Base-by-base conservation (phyloP, 805 yeast species). In the Teunomyces pallodes region DNA sequence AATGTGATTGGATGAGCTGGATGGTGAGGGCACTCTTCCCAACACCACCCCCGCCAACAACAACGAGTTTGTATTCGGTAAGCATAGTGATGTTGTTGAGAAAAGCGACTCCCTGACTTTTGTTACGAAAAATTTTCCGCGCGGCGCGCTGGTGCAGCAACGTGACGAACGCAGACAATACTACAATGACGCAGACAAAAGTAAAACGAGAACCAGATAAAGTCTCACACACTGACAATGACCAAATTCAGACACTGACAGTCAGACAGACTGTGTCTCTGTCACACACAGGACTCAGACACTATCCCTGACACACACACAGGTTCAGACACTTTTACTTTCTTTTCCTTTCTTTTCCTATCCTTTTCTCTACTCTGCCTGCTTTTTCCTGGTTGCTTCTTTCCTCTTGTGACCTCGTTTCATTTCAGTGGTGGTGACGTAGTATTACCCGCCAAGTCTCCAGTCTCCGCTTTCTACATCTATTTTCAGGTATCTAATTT, bases 1-100 rank as follows among this genome's bases (percentile, higher is more conserved):
- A 94, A 61, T 91, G 97, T 31, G 90, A 82, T 67, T 92, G 98
- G 47, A 94, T 90, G 61, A 94, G 79, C 68, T 94, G 96, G 55
- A 94, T 94, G 26, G 99, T 94, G 54, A 94, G 74, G 5, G 99
- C 98, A 20, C 96, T 86, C 68, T 94, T 94, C 71, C 99, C 99
- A 47, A 94, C 99, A 70, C 97, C 97, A 64, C 98, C 98, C 35
- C 97, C 97, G 48, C 98, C 99, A 48, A 92, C 97, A 40, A 92
- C 97, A 4, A 94, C 99, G 50, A 94, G 72, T 65, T 95, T 90
- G 66, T 84, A 92, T 68, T 91, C 97, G 67, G 86, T 79, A 48
- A 81, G 75, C 70, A 64, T 67, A 16, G 38, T 50, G 36, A 33
- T 32, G 35, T 32, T 32, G 35, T 32, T 32, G 35, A 32, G 14